Conservation (phyloP, 257 asterid species). For the Plantago ovata region DNA sequence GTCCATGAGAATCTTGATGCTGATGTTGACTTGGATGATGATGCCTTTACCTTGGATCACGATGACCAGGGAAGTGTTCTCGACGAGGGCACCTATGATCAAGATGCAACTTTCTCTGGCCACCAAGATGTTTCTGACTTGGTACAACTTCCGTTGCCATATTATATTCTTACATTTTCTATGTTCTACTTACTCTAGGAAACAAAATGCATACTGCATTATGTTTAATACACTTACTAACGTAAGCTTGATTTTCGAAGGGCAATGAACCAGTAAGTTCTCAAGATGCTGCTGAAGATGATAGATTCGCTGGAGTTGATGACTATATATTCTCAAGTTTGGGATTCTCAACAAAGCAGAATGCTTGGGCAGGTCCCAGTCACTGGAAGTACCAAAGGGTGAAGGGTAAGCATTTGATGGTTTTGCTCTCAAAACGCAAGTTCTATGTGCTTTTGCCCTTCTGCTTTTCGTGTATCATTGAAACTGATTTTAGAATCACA, state of each 20-base stretch:
- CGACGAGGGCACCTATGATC: slow-evolving; percentile 53
- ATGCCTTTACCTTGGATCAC: slow-evolving; percentile 51
- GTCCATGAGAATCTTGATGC: slow-evolving; percentile 31
- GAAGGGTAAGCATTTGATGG: slow-evolving; percentile 44
- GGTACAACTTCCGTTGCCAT: slow-evolving; percentile 27
- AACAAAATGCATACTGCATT: background rate
- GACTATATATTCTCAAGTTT: slow-evolving; percentile 64
- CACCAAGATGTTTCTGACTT: slow-evolving; percentile 47
- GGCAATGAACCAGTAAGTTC: slow-evolving; percentile 38
- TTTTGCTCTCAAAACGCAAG: slow-evolving; percentile 16
- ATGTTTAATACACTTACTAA: slow-evolving; percentile 13
- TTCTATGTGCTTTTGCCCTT: slow-evolving; percentile 10
- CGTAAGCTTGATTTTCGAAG: slow-evolving; percentile 37
- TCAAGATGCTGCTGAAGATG: slow-evolving; percentile 51
- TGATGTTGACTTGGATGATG: slow-evolving; percentile 40
- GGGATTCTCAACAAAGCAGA: slow-evolving; percentile 79
- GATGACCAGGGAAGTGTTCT: slow-evolving; percentile 55
- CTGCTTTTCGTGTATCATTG: slow-evolving; percentile 3
- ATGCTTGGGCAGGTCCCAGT: slow-evolving; percentile 98
- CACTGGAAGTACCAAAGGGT: slow-evolving; percentile 91
- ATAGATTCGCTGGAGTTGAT: slow-evolving; percentile 67
- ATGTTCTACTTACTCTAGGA: background rate
- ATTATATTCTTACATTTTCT: slow-evolving; percentile 5
- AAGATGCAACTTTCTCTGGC: slow-evolving; percentile 38
- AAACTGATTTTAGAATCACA: slow-evolving; percentile 19